phyloP scores from a whole-genome alignment of 768 basidiomycete species.

The Suillus lakei region DNA sequence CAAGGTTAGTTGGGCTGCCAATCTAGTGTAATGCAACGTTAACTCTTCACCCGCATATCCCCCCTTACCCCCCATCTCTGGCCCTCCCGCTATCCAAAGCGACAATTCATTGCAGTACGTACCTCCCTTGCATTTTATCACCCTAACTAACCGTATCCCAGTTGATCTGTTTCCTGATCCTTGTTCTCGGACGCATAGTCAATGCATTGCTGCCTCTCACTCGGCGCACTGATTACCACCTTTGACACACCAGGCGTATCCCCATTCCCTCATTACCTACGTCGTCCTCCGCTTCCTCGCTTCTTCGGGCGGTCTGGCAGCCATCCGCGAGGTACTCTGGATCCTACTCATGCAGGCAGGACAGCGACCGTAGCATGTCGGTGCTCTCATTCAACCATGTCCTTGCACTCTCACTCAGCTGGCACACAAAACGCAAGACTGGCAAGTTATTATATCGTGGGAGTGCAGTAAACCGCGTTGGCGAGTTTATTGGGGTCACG shows the following conservation, averaged over 20 bases:
- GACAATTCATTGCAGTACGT: slow-evolving; percentile 65
- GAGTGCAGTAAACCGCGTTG: slow-evolving; percentile 82
- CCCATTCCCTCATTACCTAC: slow-evolving; percentile 58
- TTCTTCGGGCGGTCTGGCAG: slow-evolving; percentile 75
- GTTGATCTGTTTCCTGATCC: slow-evolving; percentile 70
- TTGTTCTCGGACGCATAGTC: slow-evolving; percentile 77
- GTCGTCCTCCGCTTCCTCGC: slow-evolving; percentile 73
- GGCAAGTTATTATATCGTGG: slow-evolving; percentile 83
- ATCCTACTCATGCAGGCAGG: slow-evolving; percentile 90
- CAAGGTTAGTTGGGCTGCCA: not conserved
- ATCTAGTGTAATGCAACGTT: not conserved
- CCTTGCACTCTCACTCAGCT: slow-evolving; percentile 83
- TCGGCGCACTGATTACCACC: slow-evolving; percentile 50
- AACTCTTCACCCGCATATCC: slow-evolving; percentile 61
- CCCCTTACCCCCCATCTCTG: slow-evolving; percentile 82
- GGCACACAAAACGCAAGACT: slow-evolving; percentile 82
- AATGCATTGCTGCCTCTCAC: slow-evolving; percentile 71
- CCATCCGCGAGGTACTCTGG: slow-evolving; percentile 76
- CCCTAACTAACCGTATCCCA: slow-evolving; percentile 25
- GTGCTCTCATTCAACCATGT: slow-evolving; percentile 82
- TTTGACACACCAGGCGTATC: slow-evolving; percentile 21
- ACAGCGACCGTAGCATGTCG: slow-evolving; percentile 69
- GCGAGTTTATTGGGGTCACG: slow-evolving; percentile 85
- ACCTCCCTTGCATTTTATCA: slow-evolving; percentile 39
- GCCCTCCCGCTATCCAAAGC: slow-evolving; percentile 67